These are phyloP conservation scores for Erodium trifolium DNA, from an alignment of 441 rosid genomes.

Conservation along the genomic window DNA sequence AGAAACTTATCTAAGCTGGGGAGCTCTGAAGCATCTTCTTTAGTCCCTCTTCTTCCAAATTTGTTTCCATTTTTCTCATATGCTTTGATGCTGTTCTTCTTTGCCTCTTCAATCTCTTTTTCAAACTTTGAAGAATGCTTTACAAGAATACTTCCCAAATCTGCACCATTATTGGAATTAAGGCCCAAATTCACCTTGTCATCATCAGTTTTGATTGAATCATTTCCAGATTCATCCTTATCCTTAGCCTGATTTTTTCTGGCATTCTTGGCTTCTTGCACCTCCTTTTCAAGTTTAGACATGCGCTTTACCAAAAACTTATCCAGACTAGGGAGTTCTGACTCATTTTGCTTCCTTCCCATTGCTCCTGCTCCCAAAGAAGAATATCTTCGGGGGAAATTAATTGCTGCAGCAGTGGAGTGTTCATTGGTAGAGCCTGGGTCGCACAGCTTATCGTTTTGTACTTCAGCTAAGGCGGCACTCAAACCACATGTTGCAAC, in stretches of 20 bases:
- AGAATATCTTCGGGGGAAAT: too few relatives aligned
- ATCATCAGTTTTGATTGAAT: slow-evolving; percentile 1
- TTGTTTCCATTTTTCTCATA: slow-evolving; percentile 30
- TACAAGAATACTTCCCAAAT: slow-evolving; percentile 50
- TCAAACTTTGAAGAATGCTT: slow-evolving; percentile 47
- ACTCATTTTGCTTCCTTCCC: slow-evolving; percentile 26
- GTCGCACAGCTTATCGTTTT: slow-evolving; percentile 27
- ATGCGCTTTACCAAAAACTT: slow-evolving; percentile 75
- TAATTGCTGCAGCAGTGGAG: slow-evolving; percentile 8
- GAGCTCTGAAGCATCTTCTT: slow-evolving; percentile 25
- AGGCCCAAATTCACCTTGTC: slow-evolving; percentile 9
- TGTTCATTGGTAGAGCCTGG: slow-evolving; percentile 21
- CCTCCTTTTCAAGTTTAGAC: slow-evolving; percentile 77
- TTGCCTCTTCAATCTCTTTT: slow-evolving; percentile 57
- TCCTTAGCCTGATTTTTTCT: slow-evolving; percentile 25
- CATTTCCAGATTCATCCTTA: not conserved
- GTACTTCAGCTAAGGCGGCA: slow-evolving; percentile 74
- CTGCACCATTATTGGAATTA: slow-evolving; percentile 26
- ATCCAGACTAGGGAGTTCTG: slow-evolving; percentile 63
- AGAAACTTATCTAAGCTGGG: slow-evolving; percentile 50
- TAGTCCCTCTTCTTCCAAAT: slow-evolving; percentile 20
- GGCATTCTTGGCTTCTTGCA: slow-evolving; percentile 56
- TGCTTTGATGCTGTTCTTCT: slow-evolving; percentile 31
- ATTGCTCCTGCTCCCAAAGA: too few relatives aligned
- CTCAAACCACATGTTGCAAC: slow-evolving; percentile 89